Evolutionary conservation across 2,329 filamentous ascomycete species (phyloP), one percentile per base, ranked within the genome.

Genomic region (Chaetomium sp.): DNA sequence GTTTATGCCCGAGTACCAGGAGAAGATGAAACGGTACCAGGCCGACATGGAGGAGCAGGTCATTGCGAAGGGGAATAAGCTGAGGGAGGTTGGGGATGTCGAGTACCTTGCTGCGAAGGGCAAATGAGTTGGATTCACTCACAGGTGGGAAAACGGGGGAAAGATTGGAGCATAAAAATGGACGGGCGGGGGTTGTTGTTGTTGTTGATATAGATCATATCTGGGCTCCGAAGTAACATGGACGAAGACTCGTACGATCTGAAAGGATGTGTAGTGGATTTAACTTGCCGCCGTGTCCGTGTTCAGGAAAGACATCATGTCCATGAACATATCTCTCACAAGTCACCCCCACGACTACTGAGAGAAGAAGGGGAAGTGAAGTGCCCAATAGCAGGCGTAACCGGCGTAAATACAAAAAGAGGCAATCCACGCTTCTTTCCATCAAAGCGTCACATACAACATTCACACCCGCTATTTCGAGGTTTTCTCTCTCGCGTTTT

Each of bases 1-100:
- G 21, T 80, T 78, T 45, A 83, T 89, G 64, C 77, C 78, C 16
- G 80, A 78, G n/a, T 80, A 90, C n/a, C 77, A 81, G 57, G 77
- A 83, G 65, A 81, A 82, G 70, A 81, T 91, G 79, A 82, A 81
- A 67, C 77, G 81, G 21, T 92, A 90, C 73, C 85, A 87, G 74
- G 77, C 81, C 58, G 80, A 84, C 8, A 88, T 90, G 79, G 84
- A 85, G 74, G 78, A 81, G 63, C 86, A 89, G 71, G 90, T 92
- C 1, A 75, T 85, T 67, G 81, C 77, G 29, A 91, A 91, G 78
- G 88, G 87, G 47, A 77, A 74, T 25, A 81, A 75, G 71, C 72
- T 92, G 67, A 75, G 82, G 66, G 81, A 85, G 60, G 76, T 83
- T 49, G 87, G 87, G 0, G 85, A 81, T 73, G 77, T 84, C 69